These are phyloP conservation scores for Jacaranda copaia DNA, from an alignment of 257 asterid species.

Conservation along the genomic window DNA sequence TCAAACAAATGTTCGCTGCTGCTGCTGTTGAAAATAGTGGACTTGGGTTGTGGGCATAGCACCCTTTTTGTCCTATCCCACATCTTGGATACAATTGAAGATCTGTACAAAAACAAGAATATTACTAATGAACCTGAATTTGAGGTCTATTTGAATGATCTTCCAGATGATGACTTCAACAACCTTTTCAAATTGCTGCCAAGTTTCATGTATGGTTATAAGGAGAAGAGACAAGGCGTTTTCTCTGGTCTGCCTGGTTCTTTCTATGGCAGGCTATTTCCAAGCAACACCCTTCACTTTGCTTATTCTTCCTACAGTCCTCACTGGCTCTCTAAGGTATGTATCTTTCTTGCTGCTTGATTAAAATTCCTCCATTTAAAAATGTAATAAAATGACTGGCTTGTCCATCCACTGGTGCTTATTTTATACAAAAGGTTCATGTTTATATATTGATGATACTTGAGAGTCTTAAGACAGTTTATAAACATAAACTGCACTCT, in stretches of 20 bases:
- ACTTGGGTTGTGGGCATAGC: slow-evolving; percentile 28
- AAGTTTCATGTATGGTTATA: not conserved
- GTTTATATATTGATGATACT: no score
- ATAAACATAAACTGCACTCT: no score
- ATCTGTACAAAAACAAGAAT: not conserved
- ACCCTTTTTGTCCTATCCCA: slow-evolving; percentile 39
- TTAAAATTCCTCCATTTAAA: not conserved
- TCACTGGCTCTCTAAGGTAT: slow-evolving; percentile 65
- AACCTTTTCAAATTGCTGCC: not conserved
- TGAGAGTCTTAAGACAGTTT: no score
- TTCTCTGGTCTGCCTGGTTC: slow-evolving; percentile 45
- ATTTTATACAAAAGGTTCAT: no score
- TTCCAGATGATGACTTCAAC: no score
- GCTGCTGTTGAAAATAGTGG: no score
- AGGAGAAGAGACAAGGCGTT: not conserved
- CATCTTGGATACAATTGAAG: slow-evolving; percentile 31
- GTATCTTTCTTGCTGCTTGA: no score
- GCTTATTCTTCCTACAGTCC: slow-evolving; percentile 47
- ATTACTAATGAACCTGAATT: not conserved
- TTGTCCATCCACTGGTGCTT: no score
- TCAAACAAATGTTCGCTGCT: no score
- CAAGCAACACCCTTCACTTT: slow-evolving; percentile 41
- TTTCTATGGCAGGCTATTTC: slow-evolving; percentile 46
- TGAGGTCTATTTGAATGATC: slow-evolving; percentile 30
- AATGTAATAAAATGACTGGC: no score